A percentile compares a stretch with the other conserved stretches of the same genome.
Conservation (phyloP, 129 eudicot species). For the Pittosporum tobira region DNA sequence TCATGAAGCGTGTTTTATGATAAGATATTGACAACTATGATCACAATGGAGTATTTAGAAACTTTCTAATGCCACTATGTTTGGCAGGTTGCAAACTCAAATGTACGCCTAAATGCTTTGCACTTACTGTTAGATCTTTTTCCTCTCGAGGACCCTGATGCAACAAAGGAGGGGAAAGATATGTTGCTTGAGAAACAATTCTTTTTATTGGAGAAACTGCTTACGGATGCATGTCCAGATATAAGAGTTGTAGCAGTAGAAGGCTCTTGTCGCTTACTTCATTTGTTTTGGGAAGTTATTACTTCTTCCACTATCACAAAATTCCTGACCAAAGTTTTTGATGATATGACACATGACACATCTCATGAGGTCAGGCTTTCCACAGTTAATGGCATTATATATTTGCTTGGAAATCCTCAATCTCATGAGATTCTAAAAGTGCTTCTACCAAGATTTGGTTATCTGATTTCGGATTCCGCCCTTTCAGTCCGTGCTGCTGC, state of each 20-base stretch:
- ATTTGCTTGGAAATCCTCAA: conserved; percentile 87
- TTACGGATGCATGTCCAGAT: conserved; percentile 83
- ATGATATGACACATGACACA: conserved; percentile 64
- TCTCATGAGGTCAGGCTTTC: conserved; percentile 77
- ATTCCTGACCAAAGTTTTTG: conserved; percentile 58
- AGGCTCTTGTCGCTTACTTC: conserved; percentile 87
- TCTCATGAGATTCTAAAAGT: conserved; percentile 92
- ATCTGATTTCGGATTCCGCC: conserved; percentile 59
- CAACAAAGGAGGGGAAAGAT: conserved; percentile 76
- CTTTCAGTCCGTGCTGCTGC: conserved; percentile 58
- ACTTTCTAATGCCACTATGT: not conserved
- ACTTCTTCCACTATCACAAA: conserved; percentile 76
- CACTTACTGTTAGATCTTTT: conserved; percentile 77
- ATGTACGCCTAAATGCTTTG: conserved; percentile 89
- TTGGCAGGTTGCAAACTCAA: conserved; percentile 88
- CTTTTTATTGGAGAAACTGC: conserved; percentile 67
- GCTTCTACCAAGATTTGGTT: conserved; percentile 68
- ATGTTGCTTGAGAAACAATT: conserved; percentile 66
- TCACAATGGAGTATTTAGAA: too few species aligned
- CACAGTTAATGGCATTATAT: conserved; percentile 74
- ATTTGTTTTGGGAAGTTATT: conserved; percentile 87
- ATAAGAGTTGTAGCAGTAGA: conserved; percentile 91
- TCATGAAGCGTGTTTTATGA: too few species aligned
- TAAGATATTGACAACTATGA: too few species aligned
- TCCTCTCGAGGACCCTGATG: conserved; percentile 94